Conservation (phyloP, 129 eudicot species). For the Flaveria trinervia region DNA sequence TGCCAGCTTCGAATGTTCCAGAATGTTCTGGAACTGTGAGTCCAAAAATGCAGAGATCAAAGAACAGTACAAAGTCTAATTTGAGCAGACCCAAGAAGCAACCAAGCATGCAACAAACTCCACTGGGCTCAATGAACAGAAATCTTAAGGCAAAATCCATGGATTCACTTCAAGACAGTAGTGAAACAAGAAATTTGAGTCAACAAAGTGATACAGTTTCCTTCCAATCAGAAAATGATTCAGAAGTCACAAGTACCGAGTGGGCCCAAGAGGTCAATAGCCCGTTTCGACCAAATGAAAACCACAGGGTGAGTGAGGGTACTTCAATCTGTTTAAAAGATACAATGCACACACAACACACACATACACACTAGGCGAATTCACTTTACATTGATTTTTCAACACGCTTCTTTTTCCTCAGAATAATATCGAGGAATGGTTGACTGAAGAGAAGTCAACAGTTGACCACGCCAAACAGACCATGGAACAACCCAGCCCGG, state of each 20-base stretch:
- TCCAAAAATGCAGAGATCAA: constrained; percentile 48
- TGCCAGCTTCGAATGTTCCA: constrained; percentile 30
- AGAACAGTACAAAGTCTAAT: constrained; percentile 33
- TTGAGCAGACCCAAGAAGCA: constrained; percentile 41
- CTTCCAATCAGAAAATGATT: constrained; percentile 55
- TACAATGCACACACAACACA: no score
- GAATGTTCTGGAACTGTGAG: constrained; percentile 44
- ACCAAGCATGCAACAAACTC: constrained; percentile 29
- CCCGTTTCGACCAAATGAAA: constrained; percentile 35
- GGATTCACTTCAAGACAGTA: constrained; percentile 32
- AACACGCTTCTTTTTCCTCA: constrained; percentile 28
- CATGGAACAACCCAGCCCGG: constrained; percentile 91
- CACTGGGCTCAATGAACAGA: constrained; percentile 35
- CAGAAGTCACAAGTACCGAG: constrained; percentile 50
- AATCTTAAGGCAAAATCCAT: constrained; percentile 38
- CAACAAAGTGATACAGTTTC: constrained; percentile 61
- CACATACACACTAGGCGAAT: constrained; percentile 16
- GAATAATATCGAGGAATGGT: constrained; percentile 45
- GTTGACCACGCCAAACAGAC: constrained; percentile 46
- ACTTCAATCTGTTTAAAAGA: neutral
- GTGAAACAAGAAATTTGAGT: constrained; percentile 46
- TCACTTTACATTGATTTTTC: neutral
- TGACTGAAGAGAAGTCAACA: constrained; percentile 42
- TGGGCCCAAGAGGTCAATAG: constrained; percentile 40
- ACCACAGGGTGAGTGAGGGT: constrained; percentile 39